Base-by-base conservation (phyloP, 2,329 filamentous ascomycete genomes). In the Talaromyces sp. region DNA sequence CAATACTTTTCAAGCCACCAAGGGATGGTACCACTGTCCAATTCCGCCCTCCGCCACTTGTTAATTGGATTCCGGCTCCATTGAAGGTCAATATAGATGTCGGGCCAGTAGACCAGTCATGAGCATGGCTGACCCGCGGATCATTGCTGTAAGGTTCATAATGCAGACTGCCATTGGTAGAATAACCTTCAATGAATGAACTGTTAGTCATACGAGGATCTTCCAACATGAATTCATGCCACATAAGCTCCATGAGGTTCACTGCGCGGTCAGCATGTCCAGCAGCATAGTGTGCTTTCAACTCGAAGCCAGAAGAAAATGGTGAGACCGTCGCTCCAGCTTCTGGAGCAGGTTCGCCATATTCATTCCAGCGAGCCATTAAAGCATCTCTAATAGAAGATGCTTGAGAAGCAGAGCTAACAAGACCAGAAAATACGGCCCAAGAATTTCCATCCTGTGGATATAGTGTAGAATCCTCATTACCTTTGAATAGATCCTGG, bases 181-280 rank as follows among this genome's bases (percentile, higher is more conserved):
- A 69, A 57, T 81, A 83, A 0, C 81, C 81, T 65, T 83, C 81
- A 58, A 81, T 79, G 56, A 82, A 82, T 0, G 80, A 81, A 0
- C 73, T 77, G 53, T 83, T 80, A 1, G 81, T 84, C 79, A 83
- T 82, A 38, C 79, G 73, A 0, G 79, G 75, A 58, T 82, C 78
- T 17, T 82, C 74, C 5, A 85, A 76, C 81, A 85, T 84, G 64
- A 81, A 85, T 0, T 78, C 55, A 24, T 27, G 81, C 81, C 81
- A 84, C 66, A 80, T 75, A 2, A 78, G 65, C 0, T 74, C 67
- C 56, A 78, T 75, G 10, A 81, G 70, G n/a, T 78, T 75, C 3
- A 81, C 68, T 0, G 78, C 77, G 0, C 69, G 63, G 10, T 73
- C 66, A 0, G 72, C 69, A 6, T 76, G 65, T 19, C 69, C 70